Base-by-base conservation (phyloP, 2,329 filamentous ascomycete genomes). In the Phoma sp. region DNA sequence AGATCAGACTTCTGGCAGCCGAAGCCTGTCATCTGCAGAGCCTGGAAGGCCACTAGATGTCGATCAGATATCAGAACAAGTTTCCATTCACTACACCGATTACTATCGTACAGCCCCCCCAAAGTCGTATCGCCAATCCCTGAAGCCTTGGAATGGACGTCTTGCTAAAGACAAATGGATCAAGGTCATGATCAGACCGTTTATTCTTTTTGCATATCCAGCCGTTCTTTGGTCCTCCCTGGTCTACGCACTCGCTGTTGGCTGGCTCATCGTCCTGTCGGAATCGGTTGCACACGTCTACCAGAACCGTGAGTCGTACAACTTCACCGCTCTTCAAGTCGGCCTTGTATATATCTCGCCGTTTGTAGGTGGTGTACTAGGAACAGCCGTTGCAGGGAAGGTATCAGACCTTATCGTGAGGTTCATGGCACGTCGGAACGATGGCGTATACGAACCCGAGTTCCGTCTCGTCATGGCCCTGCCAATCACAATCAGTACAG, bases 251-350 rank as follows among this genome's bases (percentile, higher is more conserved):
- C 88, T 95, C 64, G 95, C 92, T 0, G 85, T 98, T 6, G 93
- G 93, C 30, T 98, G 93, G 95, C 83, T 98, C 23, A 97, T 98
- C 61, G 92, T 98, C 36, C 84, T 98, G 1, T 96, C 92, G 0
- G 93, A 98, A 74, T 90, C 89, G 0, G 86, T 98, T 2, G 84
- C 91, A 0, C 82, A 89, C 53, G 89, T 98, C 56, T 98, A 91
- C 74, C 85, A 90, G 30, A 80, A 86, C 48, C 78, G 80, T 0
- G 78, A 83, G 0, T 81, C 81, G 0, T 98, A 98, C 78, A 85
- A 93, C 62, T 98, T 98, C 72, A 87, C 83, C 20, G 83, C 91
- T 0, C 78, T 97, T 0, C 88, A 91, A 57, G 90, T 91, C 0
- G 93, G 93, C 7, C 81, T 98, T 0, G 84, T 98, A 1, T 98